Conservation (phyloP, 495 filamentous ascomycete species). For the Cetradonia linearis region DNA sequence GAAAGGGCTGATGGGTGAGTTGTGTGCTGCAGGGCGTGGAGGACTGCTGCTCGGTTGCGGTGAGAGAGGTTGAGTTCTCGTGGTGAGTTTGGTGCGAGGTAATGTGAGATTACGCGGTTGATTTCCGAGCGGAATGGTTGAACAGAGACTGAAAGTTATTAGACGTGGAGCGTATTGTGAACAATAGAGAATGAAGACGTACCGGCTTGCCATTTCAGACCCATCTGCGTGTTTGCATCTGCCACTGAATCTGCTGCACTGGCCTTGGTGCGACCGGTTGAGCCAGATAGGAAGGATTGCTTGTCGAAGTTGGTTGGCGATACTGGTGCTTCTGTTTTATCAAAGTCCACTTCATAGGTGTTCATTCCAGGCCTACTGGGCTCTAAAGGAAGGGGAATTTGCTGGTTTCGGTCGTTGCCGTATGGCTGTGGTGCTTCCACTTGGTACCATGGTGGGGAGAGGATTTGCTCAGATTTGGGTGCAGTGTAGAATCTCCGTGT, state of each 20-base stretch:
- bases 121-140: conserved; percentile 67
- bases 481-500: conserved; percentile 30
- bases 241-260: conserved; percentile 16
- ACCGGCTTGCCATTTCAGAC: conserved; percentile 23
- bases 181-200: not conserved
- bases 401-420: conserved; percentile 13
- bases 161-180: not conserved
- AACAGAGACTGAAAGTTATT: conserved; percentile 27
- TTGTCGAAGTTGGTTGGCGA: conserved; percentile 18
- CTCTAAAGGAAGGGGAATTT: conserved; percentile 11
- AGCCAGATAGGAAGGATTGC: conserved; percentile 21
- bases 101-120: conserved; percentile 54
- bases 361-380: conserved; percentile 1
- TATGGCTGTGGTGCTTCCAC: conserved; percentile 14
- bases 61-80: conserved; percentile 64
- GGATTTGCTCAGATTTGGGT: conserved; percentile 22
- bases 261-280: conserved; percentile 8
- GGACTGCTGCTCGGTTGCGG: conserved; percentile 43
- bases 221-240: conserved; percentile 18
- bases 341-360: conserved; percentile 17
- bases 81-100: conserved; percentile 49
- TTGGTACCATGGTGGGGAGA: conserved; percentile 28
- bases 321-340: conserved; percentile 11
- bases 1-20: conserved; percentile 63
- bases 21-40: conserved; percentile 59